Base-by-base conservation (phyloP, 441 rosid genomes). In the Populus hybrid region DNA sequence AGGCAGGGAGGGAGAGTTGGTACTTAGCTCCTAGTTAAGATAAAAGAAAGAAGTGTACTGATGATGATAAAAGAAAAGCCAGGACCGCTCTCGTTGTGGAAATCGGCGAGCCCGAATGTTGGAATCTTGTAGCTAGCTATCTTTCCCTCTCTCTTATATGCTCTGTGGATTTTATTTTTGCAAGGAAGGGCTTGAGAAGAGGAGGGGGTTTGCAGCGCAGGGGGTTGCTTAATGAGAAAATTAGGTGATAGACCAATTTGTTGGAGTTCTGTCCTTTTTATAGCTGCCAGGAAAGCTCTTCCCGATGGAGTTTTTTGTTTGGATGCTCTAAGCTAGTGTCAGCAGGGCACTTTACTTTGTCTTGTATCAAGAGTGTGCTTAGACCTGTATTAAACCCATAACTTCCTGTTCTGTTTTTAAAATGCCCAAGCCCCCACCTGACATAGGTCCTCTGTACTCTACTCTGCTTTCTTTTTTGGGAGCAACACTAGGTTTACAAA, bases 201-300 rank as follows among this genome's bases (percentile, higher is more conserved):
- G 4, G 53, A 63, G 32, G 8, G 19, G 36, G 50, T 75, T 81
- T 84, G 78, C 76, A 79, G 24, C 0, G 14, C 1, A 36, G 34
- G 82, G 85, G 53, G 70, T 34, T 77, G 40, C 1, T 63, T 26
- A 28, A 76, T 75, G 63, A 77, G 46, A 34, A 74, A 85, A 66
- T 81, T 79, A 36, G 77, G 70, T 2, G 53, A 80, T 75, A 79
- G 79, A 77, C 75, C 82, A 72, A 76, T 73, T 81, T 82, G 63
- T 46, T 76, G 78, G 81, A 79, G 71, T 40, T 7, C 84, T 83
- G 89, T 86, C 89, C 70, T 77, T 79, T 82, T 67, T 78, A 50
- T 76, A 73, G 84, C 79, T 85, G 88, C 82, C 89, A 87, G 87
- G 84, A 74, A 78, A 79, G 85, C 88, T 74, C 76, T 88, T 85